Evolutionary conservation across 2,329 filamentous ascomycete species (phyloP), one percentile per base, ranked within the genome.

Genomic region (Uncinocarpus reesii): DNA sequence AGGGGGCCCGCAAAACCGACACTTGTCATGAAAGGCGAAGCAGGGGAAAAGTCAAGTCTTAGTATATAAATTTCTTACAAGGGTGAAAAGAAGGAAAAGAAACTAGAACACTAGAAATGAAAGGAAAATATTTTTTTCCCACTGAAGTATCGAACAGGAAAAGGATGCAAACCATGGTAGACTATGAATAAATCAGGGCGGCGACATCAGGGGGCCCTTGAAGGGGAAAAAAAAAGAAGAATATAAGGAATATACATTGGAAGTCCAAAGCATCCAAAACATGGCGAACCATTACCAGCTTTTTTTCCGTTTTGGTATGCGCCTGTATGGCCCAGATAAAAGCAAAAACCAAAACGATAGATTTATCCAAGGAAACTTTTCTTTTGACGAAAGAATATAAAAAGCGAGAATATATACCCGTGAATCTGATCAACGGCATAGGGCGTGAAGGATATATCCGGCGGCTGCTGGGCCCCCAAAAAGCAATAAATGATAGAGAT

Each of bases 261-360:
- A 42, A 36, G 46, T 37, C 40, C 24, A 49, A 42, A 15, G 18
- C 32, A 42, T 41, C 45, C 45, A 48, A 36, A 48, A 34, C 38
- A 29, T 26, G 23, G 31, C 23, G 32, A 31, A 36, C 26, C 10
- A 8, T 35, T 21, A 11, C 32, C 28, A 13, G 23, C 15, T 3
- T 42, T 42, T 26, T 42, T n/a, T n/a, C n/a, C n/a, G n/a, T n/a
- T n/a, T 34, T 44, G 10, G 31, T 15, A 4, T 34, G 34, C 11
- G 16, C 38, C 20, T 31, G 38, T 21, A 32, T 32, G 40, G n/a
- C 26, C 18, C 10, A 18, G 40, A 42, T 24, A n/a, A 44, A 23
- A 35, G 7, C n/a, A 8, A 36, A 44, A 20, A 24, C 5, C 10
- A 3, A 28, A 18, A 18, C 13, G 16, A 26, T 35, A 24, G 13